Conservation (phyloP, 2,329 filamentous ascomycete species). For the Hymenoscyphus repandus region DNA sequence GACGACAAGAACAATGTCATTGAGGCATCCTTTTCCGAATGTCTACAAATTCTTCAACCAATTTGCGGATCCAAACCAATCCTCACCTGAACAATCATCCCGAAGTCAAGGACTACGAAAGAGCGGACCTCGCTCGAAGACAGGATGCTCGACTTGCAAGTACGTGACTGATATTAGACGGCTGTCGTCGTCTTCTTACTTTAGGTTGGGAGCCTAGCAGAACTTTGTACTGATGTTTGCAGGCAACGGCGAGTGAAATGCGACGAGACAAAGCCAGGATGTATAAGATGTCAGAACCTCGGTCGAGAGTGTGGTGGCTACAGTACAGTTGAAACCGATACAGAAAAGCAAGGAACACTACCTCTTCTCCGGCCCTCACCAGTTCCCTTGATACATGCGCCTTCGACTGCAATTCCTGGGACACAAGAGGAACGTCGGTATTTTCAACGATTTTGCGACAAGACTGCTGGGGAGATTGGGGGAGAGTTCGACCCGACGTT, state of each 20-base stretch:
- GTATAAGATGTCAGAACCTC: constrained; percentile 30
- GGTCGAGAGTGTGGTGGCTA: constrained; percentile 32
- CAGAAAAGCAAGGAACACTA: constrained; percentile 23
- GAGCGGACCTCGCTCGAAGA: constrained; percentile 31
- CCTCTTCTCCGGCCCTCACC: constrained; percentile 29
- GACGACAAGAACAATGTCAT: constrained; percentile 27
- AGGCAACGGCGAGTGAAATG: constrained; percentile 32
- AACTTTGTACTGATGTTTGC: constrained; percentile 12
- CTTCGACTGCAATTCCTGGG: constrained; percentile 26
- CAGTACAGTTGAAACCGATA: constrained; percentile 26
- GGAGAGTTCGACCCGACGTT: constrained; percentile 29
- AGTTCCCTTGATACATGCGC: constrained; percentile 27
- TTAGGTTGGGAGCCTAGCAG: not conserved
- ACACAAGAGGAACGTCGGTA: constrained; percentile 28
- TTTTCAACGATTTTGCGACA: constrained; percentile 31
- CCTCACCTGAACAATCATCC: constrained; percentile 28
- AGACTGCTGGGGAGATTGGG: constrained; percentile 28
- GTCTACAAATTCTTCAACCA: constrained; percentile 33
- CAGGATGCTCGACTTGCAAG: constrained; percentile 32
- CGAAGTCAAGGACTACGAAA: constrained; percentile 31
- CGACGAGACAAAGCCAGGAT: constrained; percentile 31
- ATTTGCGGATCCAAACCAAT: constrained; percentile 29
- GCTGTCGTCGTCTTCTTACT: not conserved
- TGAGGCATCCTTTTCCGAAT: constrained; percentile 30
- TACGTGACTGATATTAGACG: constrained; percentile 16